phyloP scores from a whole-genome alignment of 202 grass and related monocot genomes.

The Cymbopogon flexuosus region DNA sequence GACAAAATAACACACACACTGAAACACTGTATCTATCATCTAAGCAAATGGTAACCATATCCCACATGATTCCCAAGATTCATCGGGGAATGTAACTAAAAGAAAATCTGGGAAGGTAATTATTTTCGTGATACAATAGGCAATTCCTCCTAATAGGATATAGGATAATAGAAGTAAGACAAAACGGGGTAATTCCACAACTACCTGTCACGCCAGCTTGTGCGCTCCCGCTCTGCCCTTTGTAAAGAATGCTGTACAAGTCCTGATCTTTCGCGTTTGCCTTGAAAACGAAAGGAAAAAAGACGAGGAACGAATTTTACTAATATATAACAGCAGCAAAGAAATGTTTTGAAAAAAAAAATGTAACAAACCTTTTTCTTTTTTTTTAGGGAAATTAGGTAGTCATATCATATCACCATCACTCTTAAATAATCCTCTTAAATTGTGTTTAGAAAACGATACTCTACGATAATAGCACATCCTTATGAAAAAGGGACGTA shows the following conservation, averaged over 20 bases:
- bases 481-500: not conserved
- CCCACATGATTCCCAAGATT: not conserved
- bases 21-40: not conserved
- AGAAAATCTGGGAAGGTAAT: not conserved
- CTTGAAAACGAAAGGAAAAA: slow-evolving; percentile 27
- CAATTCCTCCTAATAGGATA: slow-evolving; percentile 9
- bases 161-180: slow-evolving; percentile 6
- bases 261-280: slow-evolving; percentile 63
- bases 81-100: not conserved
- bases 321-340: not conserved
- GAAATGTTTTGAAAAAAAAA: not conserved
- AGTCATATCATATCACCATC: not conserved
- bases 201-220: slow-evolving; percentile 48
- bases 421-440: not conserved
- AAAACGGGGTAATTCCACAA: not conserved
- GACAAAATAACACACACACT: too few relatives aligned
- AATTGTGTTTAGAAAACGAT: not conserved
- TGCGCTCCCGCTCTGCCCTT: slow-evolving; percentile 49
- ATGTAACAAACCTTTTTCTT: not conserved
- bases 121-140: not conserved
- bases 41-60: not conserved
- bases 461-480: not conserved
- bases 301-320: not conserved
- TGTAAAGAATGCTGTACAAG: slow-evolving; percentile 51
- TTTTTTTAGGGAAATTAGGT: not conserved